Base-by-base conservation (phyloP, 768 basidiomycete genomes). In the Fistulinella prunicolor region DNA sequence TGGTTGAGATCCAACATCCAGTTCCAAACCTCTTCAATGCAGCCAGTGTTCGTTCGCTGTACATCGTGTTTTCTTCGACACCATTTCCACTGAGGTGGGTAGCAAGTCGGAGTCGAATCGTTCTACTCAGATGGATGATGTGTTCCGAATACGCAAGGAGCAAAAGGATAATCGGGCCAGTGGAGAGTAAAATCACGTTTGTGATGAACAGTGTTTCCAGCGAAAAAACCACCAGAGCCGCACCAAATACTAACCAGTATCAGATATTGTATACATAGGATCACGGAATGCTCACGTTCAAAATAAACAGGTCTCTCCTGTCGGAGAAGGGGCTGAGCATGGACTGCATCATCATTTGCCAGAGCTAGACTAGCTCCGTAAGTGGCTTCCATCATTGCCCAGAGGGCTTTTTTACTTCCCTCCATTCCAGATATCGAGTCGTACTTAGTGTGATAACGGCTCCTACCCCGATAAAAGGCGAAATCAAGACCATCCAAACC, bases 301-400 rank as follows among this genome's bases (percentile, higher is more conserved):
- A 90, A 88, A 65, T 87, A 89, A 5, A 88, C 83, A 6, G 75
- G 68, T 40, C 36, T 56, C 26, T 60, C 61, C 38, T 54, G 53
- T 20, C 42, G 46, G 14, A 50, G 35, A 28, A 2, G 69, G 61
- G 38, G 64, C 56, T 60, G 51, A 36, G 56, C 45, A 10, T 61
- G 65, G 43, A 49, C 45, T 6, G 23, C n/a, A 43, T 70, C 71
- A 38, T 70, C 66, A 36, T 83, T 77, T 21, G 85, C 67, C 24
- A 92, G 64, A 2, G 72, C 72, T 7, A 74, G 39, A 8, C 82
- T 86, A 0, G 81, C 79, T 3, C 74, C 79, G 42, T 73, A 66
- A 0, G 81, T 70, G 1, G 75, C 73, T 52, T 91, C 86, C 78
- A 92, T 78, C 83, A 90, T 87, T 3, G 81, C 75, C 88, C 89